Conservation (phyloP, 768 basidiomycete species). For the Wakefieldia striispora region DNA sequence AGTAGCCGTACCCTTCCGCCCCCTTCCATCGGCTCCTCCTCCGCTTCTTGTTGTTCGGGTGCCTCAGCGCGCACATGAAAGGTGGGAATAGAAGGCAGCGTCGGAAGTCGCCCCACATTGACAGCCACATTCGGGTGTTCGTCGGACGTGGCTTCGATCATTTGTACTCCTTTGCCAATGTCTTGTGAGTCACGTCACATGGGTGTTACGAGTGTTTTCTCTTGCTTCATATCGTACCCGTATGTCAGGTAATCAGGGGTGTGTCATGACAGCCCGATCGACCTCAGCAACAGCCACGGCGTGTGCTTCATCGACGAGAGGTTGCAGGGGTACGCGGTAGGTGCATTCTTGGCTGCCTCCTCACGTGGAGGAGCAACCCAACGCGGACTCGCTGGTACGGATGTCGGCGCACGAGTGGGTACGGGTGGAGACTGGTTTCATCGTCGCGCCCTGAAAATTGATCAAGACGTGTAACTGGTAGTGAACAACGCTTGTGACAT, state of each 20-base stretch:
- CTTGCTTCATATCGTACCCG: no score
- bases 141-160: not conserved
- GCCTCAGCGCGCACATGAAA: constrained; percentile 9
- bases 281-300: not conserved
- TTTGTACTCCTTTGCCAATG: constrained; percentile 3
- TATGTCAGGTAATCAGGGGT: not conserved
- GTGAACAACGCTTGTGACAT: not conserved
- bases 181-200: constrained; percentile 20
- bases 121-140: not conserved
- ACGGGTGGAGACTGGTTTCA: constrained; percentile 26
- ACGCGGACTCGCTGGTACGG: constrained; percentile 69
- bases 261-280: constrained; percentile 7
- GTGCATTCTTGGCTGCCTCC: constrained; percentile 55
- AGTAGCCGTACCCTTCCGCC: not conserved
- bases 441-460: constrained; percentile 18
- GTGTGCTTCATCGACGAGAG: constrained; percentile 19
- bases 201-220: no score
- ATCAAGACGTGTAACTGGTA: constrained; percentile 7
- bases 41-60: constrained; percentile 11
- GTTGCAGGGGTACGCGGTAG: constrained; percentile 32
- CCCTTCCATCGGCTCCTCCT: constrained; percentile 13
- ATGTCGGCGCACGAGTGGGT: constrained; percentile 40
- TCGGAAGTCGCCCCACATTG: not conserved
- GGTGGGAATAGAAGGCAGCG: not conserved
- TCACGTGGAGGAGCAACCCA: constrained; percentile 73